These are phyloP conservation scores for Fusarium azukiicola DNA, from an alignment of 2,329 filamentous ascomycete species.

Conservation along the genomic window DNA sequence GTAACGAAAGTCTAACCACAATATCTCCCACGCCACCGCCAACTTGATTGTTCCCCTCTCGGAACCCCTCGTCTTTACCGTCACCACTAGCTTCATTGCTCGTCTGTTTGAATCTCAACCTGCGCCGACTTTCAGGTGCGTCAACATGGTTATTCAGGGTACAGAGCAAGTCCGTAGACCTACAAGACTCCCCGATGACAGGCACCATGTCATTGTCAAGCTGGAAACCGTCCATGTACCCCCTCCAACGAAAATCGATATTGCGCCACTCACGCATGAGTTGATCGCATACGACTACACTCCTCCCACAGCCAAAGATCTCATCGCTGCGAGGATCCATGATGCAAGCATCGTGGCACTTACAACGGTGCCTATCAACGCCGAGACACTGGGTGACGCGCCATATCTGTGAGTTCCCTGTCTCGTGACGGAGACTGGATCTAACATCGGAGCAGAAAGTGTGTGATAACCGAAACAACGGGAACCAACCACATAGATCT, in stretches of 20 bases:
- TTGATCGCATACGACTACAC: constrained; percentile 24
- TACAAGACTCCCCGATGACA: neutral
- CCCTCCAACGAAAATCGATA: neutral
- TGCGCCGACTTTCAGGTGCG: too few species aligned
- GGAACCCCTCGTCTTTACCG: neutral
- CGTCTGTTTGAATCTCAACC: neutral
- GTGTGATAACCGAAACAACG: constrained; percentile 23
- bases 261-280: constrained; percentile 16
- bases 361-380: constrained; percentile 18
- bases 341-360: constrained; percentile 11
- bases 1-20: neutral
- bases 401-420: constrained; percentile 5
- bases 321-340: constrained; percentile 8
- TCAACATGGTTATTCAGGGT: neutral
- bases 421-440: too few species aligned
- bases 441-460: constrained; percentile 6
- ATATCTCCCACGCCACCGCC: neutral
- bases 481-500: constrained; percentile 25
- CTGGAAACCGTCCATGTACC: constrained; percentile 26
- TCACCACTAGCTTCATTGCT: neutral
- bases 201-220: constrained; percentile 28
- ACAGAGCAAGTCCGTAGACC: neutral
- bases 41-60: neutral
- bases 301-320: neutral
- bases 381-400: constrained; percentile 18